Conservation (phyloP, 371 early-diverging fungal species). For the Mortierella sp. region DNA sequence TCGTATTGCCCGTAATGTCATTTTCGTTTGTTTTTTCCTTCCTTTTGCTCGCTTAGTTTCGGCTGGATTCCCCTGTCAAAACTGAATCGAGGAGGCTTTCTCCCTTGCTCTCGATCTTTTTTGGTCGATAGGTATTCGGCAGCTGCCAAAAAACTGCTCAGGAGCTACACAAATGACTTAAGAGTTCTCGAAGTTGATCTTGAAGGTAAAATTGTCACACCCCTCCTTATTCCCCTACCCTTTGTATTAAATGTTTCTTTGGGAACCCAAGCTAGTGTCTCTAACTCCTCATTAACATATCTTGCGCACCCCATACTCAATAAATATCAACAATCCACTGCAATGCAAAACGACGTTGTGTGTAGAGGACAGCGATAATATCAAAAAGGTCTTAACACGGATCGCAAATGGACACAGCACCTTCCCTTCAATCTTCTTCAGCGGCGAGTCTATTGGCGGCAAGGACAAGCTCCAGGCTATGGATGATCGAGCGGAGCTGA, state of each 20-base stretch:
- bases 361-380: constrained; percentile 23
- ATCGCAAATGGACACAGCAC: constrained; percentile 42
- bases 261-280: background rate
- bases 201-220: constrained; percentile 16
- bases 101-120: background rate
- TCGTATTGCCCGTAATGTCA: constrained; percentile 41
- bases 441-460: constrained; percentile 44
- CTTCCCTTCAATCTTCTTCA: constrained; percentile 48
- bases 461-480: constrained; percentile 31
- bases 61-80: too few species aligned
- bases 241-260: background rate
- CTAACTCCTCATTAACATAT: background rate
- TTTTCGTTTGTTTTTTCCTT: background rate
- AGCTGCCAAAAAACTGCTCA: constrained; percentile 34
- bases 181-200: constrained; percentile 40
- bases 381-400: constrained; percentile 44
- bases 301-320: background rate
- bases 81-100: background rate
- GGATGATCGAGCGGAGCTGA: constrained; percentile 19
- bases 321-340: background rate
- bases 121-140: constrained; percentile 27
- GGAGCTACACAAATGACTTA: constrained; percentile 38
- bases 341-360: background rate
- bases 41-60: too few species aligned
- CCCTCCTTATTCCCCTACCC: background rate